Evolutionary conservation across 2,329 filamentous ascomycete species (phyloP).

Genomic region (Colletotrichum chrysophilum): DNA sequence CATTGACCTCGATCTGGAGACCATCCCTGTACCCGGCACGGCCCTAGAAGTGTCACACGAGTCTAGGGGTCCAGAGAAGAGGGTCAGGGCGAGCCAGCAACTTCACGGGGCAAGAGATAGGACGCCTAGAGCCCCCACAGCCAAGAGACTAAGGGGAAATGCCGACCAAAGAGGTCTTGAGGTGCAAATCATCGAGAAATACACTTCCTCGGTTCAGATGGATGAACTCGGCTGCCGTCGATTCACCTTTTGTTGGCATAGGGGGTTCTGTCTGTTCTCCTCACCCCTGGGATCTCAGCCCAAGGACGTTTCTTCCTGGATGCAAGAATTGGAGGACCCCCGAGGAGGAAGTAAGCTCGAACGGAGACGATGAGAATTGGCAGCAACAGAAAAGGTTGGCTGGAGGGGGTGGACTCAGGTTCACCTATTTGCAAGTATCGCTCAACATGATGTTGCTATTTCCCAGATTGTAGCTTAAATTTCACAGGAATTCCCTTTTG

Average conservation of each 20-base stretch:
- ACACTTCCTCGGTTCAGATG: neutral
- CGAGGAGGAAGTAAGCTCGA: neutral
- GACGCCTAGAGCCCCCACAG: neutral
- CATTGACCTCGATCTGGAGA: neutral
- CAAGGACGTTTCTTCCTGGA: neutral
- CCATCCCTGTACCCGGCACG: neutral
- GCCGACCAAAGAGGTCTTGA: neutral
- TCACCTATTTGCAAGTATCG: neutral
- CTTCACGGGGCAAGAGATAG: neutral
- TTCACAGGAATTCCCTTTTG: neutral
- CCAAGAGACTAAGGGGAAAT: neutral
- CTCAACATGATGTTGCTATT: neutral
- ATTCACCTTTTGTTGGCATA: neutral
- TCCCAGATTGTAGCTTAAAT: neutral
- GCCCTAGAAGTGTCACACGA: neutral
- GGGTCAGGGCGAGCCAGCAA: neutral
- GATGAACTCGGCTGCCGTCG: neutral
- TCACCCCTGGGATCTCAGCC: neutral
- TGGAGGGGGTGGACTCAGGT: neutral
- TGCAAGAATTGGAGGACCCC: neutral
- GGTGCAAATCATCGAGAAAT: too few relatives aligned
- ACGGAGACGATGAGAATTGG: neutral
- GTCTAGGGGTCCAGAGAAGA: neutral
- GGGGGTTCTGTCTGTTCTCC: neutral
- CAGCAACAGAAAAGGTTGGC: neutral